A percentile compares a stretch with the other conserved stretches of the same genome.
phyloP scores from a whole-genome alignment of 495 filamentous ascomycete species.

The Lichenothelia convexa region DNA sequence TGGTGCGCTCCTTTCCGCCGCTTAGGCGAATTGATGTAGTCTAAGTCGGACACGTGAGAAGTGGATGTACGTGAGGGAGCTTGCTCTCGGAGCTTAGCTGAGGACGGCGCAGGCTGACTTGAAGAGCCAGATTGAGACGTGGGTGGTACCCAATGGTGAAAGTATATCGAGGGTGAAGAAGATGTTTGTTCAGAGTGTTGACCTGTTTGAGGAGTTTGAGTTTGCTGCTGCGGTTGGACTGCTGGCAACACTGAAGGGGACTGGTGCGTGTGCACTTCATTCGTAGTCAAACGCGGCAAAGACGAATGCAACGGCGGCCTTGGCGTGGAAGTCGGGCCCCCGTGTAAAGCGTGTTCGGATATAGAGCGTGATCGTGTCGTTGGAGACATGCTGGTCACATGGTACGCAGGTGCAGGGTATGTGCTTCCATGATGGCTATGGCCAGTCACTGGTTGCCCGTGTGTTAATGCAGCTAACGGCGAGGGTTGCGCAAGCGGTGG shows the following conservation, averaged over 20 bases:
- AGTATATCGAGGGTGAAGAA: slow-evolving; percentile 58
- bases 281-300: slow-evolving; percentile 36
- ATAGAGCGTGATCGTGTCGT: slow-evolving; percentile 16
- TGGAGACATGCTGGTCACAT: slow-evolving; percentile 12
- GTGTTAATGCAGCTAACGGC: slow-evolving; percentile 4
- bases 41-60: slow-evolving; percentile 29
- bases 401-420: slow-evolving; percentile 9
- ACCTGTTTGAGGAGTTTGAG: slow-evolving; percentile 22
- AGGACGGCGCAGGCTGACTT: slow-evolving; percentile 44
- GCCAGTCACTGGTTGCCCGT: slow-evolving; percentile 9
- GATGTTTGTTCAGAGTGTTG: slow-evolving; percentile 36
- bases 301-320: slow-evolving; percentile 21
- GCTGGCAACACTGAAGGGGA: slow-evolving; percentile 24
- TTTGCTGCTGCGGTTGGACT: slow-evolving; percentile 29
- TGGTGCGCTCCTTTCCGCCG: slow-evolving; percentile 60
- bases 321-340: slow-evolving; percentile 16
- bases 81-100: slow-evolving; percentile 45
- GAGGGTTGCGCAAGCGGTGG: slow-evolving; percentile 7
- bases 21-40: slow-evolving; percentile 44
- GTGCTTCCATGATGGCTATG: slow-evolving; percentile 7
- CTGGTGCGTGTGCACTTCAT: slow-evolving; percentile 38
- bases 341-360: slow-evolving; percentile 13
- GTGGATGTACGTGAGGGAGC: slow-evolving; percentile 31
- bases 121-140: slow-evolving; percentile 35
- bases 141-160: slow-evolving; percentile 84